Conservation (phyloP, 1,284 basidiomycete species). For the Trichosporon sp. region DNA sequence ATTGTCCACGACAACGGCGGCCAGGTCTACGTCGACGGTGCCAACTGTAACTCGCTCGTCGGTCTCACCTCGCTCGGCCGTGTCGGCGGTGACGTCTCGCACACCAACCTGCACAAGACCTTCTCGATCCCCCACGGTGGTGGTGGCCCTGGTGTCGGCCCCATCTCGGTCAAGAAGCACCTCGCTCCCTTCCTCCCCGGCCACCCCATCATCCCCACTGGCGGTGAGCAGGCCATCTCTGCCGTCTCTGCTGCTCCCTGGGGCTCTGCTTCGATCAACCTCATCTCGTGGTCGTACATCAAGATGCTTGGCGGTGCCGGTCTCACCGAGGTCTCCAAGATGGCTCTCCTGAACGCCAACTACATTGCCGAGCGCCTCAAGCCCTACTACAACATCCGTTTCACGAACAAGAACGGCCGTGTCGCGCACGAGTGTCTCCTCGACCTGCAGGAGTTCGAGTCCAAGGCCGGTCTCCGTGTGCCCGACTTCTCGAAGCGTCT, state of each 20-base stretch:
- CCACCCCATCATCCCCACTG: conserved; percentile 74
- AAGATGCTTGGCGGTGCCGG: conserved; percentile 95
- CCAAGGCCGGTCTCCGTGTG: conserved; percentile 82
- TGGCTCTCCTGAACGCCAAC: conserved; percentile 91
- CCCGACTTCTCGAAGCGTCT: conserved; percentile 94
- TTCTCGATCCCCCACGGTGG: conserved; percentile 83
- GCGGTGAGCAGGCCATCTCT: conserved; percentile 73
- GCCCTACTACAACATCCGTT: conserved; percentile 83
- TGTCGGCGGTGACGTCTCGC: conserved; percentile 96
- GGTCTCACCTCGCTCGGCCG: conserved; percentile 93
- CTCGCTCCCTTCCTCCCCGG: conserved; percentile 91
- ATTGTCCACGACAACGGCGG: conserved; percentile 94
- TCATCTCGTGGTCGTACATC: conserved; percentile 98
- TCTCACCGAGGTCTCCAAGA: conserved; percentile 78
- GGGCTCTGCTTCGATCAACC: conserved; percentile 90
- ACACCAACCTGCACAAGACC: conserved; percentile 92
- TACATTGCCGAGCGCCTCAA: conserved; percentile 90
- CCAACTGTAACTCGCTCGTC: conserved; percentile 94
- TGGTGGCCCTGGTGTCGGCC: conserved; percentile 87
- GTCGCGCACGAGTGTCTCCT: conserved; percentile 96
- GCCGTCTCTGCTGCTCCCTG: conserved; percentile 90
- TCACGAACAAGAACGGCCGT: conserved; percentile 83
- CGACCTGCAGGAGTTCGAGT: conserved; percentile 93
- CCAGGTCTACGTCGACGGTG: conserved; percentile 96
- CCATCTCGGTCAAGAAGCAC: conserved; percentile 92